Evolutionary conservation across 2,329 filamentous ascomycete species (phyloP), one percentile per base, ranked within the genome.

Genomic region (Monosporascus sp.): DNA sequence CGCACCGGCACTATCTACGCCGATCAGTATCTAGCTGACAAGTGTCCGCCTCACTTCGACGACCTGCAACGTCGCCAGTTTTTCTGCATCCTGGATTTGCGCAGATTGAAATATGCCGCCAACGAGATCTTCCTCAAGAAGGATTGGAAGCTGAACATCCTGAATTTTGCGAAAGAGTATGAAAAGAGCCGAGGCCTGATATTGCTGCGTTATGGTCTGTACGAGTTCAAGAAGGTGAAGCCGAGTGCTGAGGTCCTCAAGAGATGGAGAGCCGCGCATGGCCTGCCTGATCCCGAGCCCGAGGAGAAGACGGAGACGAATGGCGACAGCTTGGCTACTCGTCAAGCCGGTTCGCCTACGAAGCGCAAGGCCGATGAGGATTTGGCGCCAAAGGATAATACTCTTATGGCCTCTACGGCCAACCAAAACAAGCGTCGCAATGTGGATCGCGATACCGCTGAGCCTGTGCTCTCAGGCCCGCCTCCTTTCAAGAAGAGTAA

Each of bases 121-220:
- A 76, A 83, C 59, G 81, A 84, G 60, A 81, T 84, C 17, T 84
- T 84, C 54, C 63, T 69, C 18, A 79, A 76, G 63, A 84, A 84
- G 64, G 80, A 82, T 58, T 84, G 81, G 81, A 82, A 81, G 67
- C 67, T 84, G 50, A 84, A 84, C 57, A 76, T 84, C 18, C 65
- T 80, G 57, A 84, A 83, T 64, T 84, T 84, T 53, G 80, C 81
- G 39, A 84, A 83, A 64, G 81, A 84, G 64, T 84, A 82, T 55
- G 81, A 84, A 64, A 84, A 84, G 71, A 84, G 80, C 62, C 74
- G 81, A 48, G 81, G 80, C 59, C 69, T 84, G 44, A 83, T 84
- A 53, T 76, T 84, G 68, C 63, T 84, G 52, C 79, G 81, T 47
- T 84, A 84, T 56, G 81, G 81, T 2, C 74, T 84, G 2, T 84